These are phyloP conservation scores for Aspergillus hiratsukae DNA, from an alignment of 2,329 filamentous ascomycete genomes.

Conservation along the genomic window DNA sequence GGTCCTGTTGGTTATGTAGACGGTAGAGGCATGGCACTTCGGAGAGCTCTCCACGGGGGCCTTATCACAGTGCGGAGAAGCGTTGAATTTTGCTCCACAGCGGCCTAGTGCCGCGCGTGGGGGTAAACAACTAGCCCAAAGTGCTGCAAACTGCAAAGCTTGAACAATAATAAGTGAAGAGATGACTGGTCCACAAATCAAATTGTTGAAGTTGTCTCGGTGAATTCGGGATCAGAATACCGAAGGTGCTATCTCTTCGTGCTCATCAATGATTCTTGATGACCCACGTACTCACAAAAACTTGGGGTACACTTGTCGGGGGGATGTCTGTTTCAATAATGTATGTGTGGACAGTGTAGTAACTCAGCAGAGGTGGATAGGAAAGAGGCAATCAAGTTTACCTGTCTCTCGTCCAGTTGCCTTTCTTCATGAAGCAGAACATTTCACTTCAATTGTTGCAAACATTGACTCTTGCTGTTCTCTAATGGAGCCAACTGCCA, in stretches of 20 bases:
- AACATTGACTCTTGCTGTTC: background rate
- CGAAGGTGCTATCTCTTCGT: background rate
- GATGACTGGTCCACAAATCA: background rate
- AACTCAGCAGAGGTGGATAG: background rate
- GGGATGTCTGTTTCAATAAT: background rate
- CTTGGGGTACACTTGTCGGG: too few species aligned
- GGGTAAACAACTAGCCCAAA: background rate
- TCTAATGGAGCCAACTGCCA: background rate
- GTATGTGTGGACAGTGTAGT: background rate
- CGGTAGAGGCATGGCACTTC: background rate
- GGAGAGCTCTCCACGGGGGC: background rate
- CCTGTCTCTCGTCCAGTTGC: background rate
- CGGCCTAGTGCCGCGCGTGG: background rate
- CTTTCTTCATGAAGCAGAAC: background rate
- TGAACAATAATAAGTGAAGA: background rate
- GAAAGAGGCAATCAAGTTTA: background rate
- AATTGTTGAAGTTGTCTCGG: background rate
- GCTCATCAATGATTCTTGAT: background rate
- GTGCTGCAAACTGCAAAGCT: background rate
- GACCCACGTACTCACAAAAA: background rate
- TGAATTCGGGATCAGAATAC: background rate
- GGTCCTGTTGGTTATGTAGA: background rate
- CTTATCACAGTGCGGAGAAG: background rate
- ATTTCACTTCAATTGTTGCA: background rate
- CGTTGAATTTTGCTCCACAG: background rate